Evolutionary conservation across 306 rosid genomes (phyloP).

Genomic region (Acmispon strigosus): DNA sequence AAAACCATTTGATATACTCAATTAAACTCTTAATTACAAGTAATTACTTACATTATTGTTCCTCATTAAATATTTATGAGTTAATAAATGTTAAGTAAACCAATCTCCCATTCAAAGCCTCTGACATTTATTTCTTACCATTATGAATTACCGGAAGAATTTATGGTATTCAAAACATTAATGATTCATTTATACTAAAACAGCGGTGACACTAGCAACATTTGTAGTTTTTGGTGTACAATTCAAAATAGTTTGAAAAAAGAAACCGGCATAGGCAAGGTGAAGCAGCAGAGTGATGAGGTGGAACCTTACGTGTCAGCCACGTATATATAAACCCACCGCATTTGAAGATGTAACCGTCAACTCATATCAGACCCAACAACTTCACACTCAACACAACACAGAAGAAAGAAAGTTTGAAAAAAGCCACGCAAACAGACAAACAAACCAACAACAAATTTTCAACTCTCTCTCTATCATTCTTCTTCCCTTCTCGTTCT

Average conservation of each 20-base stretch:
- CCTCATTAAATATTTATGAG: no score
- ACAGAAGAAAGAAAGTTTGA: background rate
- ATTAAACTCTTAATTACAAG: no score
- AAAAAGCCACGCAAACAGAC: slow-evolving; percentile 9
- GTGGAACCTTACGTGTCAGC: slow-evolving; percentile 17
- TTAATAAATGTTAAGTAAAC: no score
- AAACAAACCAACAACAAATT: background rate
- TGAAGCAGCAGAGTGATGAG: background rate
- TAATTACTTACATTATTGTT: no score
- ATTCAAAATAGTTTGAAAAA: background rate
- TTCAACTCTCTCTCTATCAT: background rate
- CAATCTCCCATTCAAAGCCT: no score
- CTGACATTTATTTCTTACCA: no score
- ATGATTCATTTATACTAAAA: no score
- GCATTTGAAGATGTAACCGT: slow-evolving; percentile 23
- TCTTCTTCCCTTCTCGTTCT: background rate
- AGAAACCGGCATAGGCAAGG: background rate
- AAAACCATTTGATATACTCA: no score
- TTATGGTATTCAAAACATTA: background rate
- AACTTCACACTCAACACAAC: background rate
- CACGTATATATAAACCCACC: slow-evolving; percentile 7
- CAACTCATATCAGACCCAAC: slow-evolving; percentile 20
- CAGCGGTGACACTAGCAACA: no score
- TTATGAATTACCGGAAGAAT: background rate
- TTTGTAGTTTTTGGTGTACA: no score